Conservation (phyloP, 2,329 filamentous ascomycete genomes). For the Ploettnerulaceae sp. region DNA sequence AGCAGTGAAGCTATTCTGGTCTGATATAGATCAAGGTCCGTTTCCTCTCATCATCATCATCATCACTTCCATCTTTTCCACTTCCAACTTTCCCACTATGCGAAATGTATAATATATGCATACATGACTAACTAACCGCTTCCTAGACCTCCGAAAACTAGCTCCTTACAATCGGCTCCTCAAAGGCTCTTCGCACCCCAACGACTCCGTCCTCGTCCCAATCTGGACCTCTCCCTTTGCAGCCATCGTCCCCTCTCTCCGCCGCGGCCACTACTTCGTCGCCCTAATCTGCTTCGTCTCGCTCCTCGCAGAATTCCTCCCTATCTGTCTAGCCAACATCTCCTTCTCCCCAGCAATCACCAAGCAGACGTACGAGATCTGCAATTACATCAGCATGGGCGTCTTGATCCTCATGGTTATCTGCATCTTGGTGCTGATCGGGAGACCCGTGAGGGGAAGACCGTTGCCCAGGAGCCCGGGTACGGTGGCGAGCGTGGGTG, state of each 20-base stretch:
- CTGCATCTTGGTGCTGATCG: constrained; percentile 38
- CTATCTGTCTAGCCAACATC: constrained; percentile 45
- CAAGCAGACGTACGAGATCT: constrained; percentile 38
- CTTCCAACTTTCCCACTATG: too few species aligned
- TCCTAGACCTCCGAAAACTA: constrained; percentile 42
- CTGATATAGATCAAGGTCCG: constrained; percentile 38
- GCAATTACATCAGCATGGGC: constrained; percentile 37
- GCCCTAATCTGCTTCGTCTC: constrained; percentile 39
- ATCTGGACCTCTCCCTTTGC: constrained; percentile 43
- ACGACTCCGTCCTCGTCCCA: constrained; percentile 39
- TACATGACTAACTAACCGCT: too few species aligned
- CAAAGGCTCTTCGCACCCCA: constrained; percentile 28
- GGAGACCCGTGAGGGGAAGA: constrained; percentile 35
- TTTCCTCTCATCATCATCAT: too few species aligned
- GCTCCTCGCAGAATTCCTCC: constrained; percentile 47
- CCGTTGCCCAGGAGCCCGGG: constrained; percentile 44
- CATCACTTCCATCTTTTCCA: too few species aligned
- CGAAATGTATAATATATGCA: too few species aligned
- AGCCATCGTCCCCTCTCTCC: constrained; percentile 38
- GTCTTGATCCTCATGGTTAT: constrained; percentile 41
- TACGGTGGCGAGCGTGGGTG: constrained; percentile 41
- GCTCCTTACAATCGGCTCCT: constrained; percentile 42
- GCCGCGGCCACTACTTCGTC: constrained; percentile 38
- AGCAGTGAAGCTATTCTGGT: constrained; percentile 39
- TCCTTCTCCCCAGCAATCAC: constrained; percentile 43